Conservation (phyloP, 2,329 filamentous ascomycete species). For the Fusarium chlamydosporum region DNA sequence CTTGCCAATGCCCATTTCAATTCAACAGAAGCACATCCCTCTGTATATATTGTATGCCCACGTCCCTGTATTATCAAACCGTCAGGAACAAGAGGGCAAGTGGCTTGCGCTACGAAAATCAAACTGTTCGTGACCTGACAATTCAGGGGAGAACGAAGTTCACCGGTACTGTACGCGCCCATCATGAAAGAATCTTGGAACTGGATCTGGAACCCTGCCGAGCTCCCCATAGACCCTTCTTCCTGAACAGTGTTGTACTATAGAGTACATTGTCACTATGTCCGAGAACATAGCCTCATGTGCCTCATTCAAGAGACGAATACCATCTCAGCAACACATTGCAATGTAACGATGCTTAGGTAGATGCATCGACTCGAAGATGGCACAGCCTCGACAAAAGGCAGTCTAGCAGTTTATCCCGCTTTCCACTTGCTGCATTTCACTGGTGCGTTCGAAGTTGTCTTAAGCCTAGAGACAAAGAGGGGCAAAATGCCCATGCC, state of each 20-base stretch:
- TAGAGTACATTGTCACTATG: conserved; percentile 4
- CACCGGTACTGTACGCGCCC: background rate
- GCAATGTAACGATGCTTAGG: conserved; percentile 8
- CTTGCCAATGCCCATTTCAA: background rate
- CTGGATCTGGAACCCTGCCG: background rate
- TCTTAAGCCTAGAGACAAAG: conserved; percentile 1
- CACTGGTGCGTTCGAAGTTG: conserved; percentile 17
- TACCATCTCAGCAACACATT: conserved; percentile 12
- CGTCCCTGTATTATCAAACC: conserved; percentile 6
- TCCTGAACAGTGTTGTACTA: background rate
- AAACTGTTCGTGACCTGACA: conserved; percentile 18
- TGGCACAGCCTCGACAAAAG: conserved; percentile 15
- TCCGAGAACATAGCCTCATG: conserved; percentile 35
- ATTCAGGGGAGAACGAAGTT: conserved; percentile 11
- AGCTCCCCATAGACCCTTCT: background rate
- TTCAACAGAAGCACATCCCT: conserved; percentile 13
- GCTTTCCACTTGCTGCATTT: conserved; percentile 6
- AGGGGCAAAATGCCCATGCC: background rate
- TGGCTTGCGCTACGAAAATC: conserved; percentile 14
- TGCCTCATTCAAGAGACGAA: conserved; percentile 2
- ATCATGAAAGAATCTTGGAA: conserved; percentile 4
- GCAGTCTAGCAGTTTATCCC: background rate
- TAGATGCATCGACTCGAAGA: background rate
- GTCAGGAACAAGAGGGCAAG: background rate
- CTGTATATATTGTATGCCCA: background rate